phyloP scores from a whole-genome alignment of 2,329 filamentous ascomycete genomes.

The Neofusicoccum ribis region DNA sequence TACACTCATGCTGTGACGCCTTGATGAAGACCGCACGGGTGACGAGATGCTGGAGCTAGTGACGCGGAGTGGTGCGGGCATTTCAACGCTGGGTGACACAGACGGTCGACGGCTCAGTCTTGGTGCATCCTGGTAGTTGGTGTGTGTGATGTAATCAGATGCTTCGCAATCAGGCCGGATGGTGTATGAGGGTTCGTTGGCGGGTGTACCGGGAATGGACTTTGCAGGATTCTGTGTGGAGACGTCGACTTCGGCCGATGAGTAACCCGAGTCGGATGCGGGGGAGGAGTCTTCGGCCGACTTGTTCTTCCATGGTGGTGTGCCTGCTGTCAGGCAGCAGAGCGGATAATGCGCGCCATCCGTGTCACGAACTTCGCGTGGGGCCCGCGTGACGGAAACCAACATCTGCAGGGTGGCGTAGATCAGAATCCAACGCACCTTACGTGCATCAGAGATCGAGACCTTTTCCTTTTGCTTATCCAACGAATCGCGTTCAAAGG shows the following conservation, averaged over 20 bases:
- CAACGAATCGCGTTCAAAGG: constrained; percentile 65
- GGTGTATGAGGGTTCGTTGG: not conserved
- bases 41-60: constrained; percentile 28
- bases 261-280: constrained; percentile 17
- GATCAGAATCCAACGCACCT: constrained; percentile 75
- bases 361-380: constrained; percentile 61
- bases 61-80: constrained; percentile 31
- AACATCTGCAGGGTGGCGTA: constrained; percentile 75
- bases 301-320: constrained; percentile 38
- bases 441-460: constrained; percentile 66
- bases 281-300: not conserved
- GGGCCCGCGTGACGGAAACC: constrained; percentile 61
- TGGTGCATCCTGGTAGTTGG: constrained; percentile 22
- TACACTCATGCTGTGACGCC: constrained; percentile 21
- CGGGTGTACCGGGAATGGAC: not conserved
- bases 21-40: constrained; percentile 21
- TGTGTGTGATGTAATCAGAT: constrained; percentile 40
- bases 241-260: constrained; percentile 13
- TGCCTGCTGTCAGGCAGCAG: constrained; percentile 47
- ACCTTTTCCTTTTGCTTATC: constrained; percentile 54
- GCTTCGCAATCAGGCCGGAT: constrained; percentile 45
- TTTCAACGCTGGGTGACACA: constrained; percentile 25
- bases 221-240: not conserved
- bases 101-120: constrained; percentile 30
- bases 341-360: constrained; percentile 61